Conservation (phyloP, 1,284 basidiomycete species). For the Irpex sp. region DNA sequence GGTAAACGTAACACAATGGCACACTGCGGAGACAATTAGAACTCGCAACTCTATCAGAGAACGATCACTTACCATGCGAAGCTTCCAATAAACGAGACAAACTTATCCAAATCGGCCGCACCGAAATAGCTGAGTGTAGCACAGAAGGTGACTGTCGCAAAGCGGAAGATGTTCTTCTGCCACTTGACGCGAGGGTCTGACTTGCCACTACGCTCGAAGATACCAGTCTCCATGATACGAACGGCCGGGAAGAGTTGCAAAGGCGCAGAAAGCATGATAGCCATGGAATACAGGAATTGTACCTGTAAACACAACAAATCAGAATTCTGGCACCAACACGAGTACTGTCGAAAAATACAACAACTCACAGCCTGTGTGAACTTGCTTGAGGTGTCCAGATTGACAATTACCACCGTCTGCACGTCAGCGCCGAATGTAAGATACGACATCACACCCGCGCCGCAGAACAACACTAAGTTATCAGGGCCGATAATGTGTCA, state of each 20-base stretch:
- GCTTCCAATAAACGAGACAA: slow-evolving; percentile 91
- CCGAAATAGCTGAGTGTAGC: slow-evolving; percentile 81
- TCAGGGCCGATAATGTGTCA: slow-evolving; percentile 7
- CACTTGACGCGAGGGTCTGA: slow-evolving; percentile 68
- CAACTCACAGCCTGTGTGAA: slow-evolving; percentile 81
- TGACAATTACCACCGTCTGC: slow-evolving; percentile 94
- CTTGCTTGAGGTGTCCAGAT: slow-evolving; percentile 81
- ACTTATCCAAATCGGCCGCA: slow-evolving; percentile 93
- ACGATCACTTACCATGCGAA: slow-evolving; percentile 80
- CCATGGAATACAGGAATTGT: slow-evolving; percentile 87
- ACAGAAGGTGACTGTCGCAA: slow-evolving; percentile 72
- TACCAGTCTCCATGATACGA: slow-evolving; percentile 93
- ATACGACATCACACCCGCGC: slow-evolving; percentile 88
- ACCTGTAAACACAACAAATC: slow-evolving; percentile 36
- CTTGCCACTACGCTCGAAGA: slow-evolving; percentile 93
- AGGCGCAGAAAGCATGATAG: slow-evolving; percentile 92
- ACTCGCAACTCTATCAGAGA: not conserved
- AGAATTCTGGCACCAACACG: not conserved
- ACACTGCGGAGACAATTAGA: slow-evolving; percentile 49
- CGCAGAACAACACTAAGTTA: slow-evolving; percentile 74
- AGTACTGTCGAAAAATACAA: not conserved
- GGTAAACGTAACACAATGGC: slow-evolving; percentile 92
- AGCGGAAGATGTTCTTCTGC: slow-evolving; percentile 93
- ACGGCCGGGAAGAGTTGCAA: slow-evolving; percentile 97
- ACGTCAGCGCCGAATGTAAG: slow-evolving; percentile 85